Evolutionary conservation across 148 eudicot species (phyloP).

Genomic region (Silene conica): DNA sequence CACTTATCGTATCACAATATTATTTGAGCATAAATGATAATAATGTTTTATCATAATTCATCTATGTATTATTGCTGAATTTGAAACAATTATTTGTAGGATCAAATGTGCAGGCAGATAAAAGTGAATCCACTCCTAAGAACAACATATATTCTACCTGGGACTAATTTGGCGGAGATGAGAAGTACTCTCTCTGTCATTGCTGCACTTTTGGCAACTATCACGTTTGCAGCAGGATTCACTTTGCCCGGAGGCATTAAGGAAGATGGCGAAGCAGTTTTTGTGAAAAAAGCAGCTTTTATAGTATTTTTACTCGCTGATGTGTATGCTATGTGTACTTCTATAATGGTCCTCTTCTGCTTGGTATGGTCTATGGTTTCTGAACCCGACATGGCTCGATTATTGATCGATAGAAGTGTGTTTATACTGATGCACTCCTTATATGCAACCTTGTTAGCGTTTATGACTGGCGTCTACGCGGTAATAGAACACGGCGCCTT

Average conservation of each 20-base stretch:
- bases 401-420: conserved; percentile 8
- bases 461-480: conserved; percentile 14
- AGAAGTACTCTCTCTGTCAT: conserved; percentile 1
- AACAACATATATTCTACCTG: not conserved
- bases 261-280: not conserved
- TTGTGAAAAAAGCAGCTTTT: not conserved
- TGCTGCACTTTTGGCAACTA: conserved; percentile 12
- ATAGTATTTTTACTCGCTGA: not conserved
- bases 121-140: not conserved
- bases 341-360: not conserved
- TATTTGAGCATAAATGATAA: too few relatives aligned
- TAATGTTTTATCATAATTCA: too few relatives aligned
- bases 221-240: conserved; percentile 14
- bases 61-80: too few relatives aligned
- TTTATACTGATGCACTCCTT: conserved; percentile 4
- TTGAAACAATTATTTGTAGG: not conserved
- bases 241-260: conserved; percentile 11
- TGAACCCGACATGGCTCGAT: not conserved
- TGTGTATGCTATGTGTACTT: not conserved
- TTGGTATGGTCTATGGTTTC: not conserved
- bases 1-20: too few relatives aligned
- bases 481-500: not conserved
- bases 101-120: not conserved
- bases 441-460: conserved; percentile 11
- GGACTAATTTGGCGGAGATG: not conserved